Evolutionary conservation across 495 filamentous ascomycete species (phyloP).

Genomic region (Immersiella caudata): DNA sequence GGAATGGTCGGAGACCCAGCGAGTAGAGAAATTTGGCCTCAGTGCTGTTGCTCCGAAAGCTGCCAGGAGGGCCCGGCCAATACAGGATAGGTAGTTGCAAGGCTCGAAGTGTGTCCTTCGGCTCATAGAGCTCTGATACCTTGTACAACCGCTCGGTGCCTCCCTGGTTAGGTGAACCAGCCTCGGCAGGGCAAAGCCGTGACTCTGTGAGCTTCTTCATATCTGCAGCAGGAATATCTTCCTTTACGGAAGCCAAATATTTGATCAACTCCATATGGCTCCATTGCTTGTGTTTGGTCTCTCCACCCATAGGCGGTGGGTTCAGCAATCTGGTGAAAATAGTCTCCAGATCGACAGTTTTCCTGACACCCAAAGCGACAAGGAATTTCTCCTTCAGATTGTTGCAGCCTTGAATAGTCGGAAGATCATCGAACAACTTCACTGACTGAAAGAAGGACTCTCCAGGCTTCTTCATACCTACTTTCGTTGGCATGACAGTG

Average conservation of each 20-base stretch:
- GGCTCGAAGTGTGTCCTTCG: conserved; percentile 67
- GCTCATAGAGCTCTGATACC: conserved; percentile 84
- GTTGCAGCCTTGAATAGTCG: conserved; percentile 71
- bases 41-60: conserved; percentile 59
- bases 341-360: conserved; percentile 88
- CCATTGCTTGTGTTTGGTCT: conserved; percentile 65
- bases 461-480: conserved; percentile 82
- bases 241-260: conserved; percentile 84
- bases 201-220: conserved; percentile 75
- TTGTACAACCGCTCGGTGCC: conserved; percentile 63
- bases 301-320: conserved; percentile 41
- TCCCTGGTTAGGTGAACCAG: conserved; percentile 48
- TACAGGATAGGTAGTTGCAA: conserved; percentile 79
- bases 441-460: conserved; percentile 94
- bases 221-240: conserved; percentile 87
- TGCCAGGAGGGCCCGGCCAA: conserved; percentile 70
- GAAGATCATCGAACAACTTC: conserved; percentile 90
- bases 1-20: conserved; percentile 72
- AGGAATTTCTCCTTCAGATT: conserved; percentile 90
- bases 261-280: conserved; percentile 93
- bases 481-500: conserved; percentile 85
- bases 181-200: conserved; percentile 81
- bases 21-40: conserved; percentile 73
- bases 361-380: conserved; percentile 74
- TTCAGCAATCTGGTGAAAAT: conserved; percentile 86